Percentiles rank a stretch among this genome's conserved stretches.
These are phyloP conservation scores for Xylaria digitata DNA, from an alignment of 2,329 filamentous ascomycete species.

Conservation along the genomic window DNA sequence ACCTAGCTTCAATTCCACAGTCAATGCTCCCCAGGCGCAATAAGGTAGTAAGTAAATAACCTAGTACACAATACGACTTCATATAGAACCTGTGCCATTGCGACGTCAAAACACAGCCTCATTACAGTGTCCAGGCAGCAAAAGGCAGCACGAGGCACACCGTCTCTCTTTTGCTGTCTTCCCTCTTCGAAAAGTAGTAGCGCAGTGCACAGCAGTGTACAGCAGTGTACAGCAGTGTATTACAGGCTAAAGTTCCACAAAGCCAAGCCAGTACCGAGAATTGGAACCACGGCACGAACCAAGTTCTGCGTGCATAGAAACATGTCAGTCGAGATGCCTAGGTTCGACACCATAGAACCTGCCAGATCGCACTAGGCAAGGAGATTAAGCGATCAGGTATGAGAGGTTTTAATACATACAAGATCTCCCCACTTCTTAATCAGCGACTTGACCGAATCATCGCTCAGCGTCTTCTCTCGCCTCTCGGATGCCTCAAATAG, in stretches of 20 bases:
- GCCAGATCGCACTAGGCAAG: too few species aligned
- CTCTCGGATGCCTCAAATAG: conserved; percentile 37
- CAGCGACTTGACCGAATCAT: conserved; percentile 43
- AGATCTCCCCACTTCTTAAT: conserved; percentile 46
- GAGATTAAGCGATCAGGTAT: too few species aligned
- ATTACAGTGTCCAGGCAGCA: conserved; percentile 13
- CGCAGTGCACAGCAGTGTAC: too few species aligned
- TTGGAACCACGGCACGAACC: conserved; percentile 42
- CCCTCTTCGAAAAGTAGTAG: neutral
- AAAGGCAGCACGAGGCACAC: neutral
- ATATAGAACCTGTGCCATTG: neutral
- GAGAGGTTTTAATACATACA: too few species aligned
- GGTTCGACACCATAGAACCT: too few species aligned
- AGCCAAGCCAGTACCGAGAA: conserved; percentile 48
- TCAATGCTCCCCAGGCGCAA: neutral
- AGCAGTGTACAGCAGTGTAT: too few species aligned
- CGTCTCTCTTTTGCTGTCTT: neutral
- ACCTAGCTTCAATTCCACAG: too few species aligned
- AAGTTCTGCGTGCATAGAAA: conserved; percentile 34
- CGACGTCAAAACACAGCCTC: conserved; percentile 15
- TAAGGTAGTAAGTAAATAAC: neutral
- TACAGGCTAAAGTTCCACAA: conserved; percentile 46
- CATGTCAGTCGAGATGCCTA: too few species aligned
- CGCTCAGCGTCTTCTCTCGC: conserved; percentile 41
- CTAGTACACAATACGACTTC: neutral